Conservation (phyloP, 2,329 filamentous ascomycete genomes). For the Hypocreales sp. region DNA sequence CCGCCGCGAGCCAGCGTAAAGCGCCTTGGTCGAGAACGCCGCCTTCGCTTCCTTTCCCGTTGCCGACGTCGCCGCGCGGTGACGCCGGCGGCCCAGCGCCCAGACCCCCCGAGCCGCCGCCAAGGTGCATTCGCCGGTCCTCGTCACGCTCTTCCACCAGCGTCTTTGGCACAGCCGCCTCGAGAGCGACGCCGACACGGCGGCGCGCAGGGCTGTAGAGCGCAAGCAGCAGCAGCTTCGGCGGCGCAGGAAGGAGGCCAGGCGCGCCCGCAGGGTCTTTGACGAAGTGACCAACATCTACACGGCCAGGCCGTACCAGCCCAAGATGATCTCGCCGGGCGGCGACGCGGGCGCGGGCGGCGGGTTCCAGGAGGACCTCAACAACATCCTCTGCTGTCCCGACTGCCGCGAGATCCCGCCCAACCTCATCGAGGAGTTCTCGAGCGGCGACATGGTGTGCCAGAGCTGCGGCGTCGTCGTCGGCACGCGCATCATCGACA, state of each 20-base stretch:
- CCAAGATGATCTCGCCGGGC: conserved; percentile 30
- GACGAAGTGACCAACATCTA: conserved; percentile 27
- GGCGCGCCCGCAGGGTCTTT: conserved; percentile 21
- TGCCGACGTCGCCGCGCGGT: neutral
- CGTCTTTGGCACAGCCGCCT: conserved; percentile 20
- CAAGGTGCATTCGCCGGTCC: conserved; percentile 60
- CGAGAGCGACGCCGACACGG: conserved; percentile 6
- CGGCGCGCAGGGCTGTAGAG: conserved; percentile 10
- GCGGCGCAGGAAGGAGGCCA: conserved; percentile 16
- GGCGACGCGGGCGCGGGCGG: conserved; percentile 14
- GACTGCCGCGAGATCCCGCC: conserved; percentile 91
- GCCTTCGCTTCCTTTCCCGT: too few species aligned
- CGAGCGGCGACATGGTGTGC: conserved; percentile 84
- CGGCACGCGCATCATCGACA: conserved; percentile 83
- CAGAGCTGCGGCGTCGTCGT: conserved; percentile 83
- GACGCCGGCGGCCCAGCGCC: neutral
- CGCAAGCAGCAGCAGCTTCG: conserved; percentile 18
- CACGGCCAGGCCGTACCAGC: conserved; percentile 21
- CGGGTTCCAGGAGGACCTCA: conserved; percentile 68
- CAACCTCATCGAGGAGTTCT: conserved; percentile 84
- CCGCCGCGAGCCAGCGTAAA: too few species aligned
- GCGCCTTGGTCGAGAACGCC: too few species aligned
- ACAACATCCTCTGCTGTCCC: conserved; percentile 69
- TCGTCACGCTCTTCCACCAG: conserved; percentile 39
- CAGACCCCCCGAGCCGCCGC: conserved; percentile 19